Conservation (phyloP, 768 basidiomycete species). For the Tulasnella sp. region DNA sequence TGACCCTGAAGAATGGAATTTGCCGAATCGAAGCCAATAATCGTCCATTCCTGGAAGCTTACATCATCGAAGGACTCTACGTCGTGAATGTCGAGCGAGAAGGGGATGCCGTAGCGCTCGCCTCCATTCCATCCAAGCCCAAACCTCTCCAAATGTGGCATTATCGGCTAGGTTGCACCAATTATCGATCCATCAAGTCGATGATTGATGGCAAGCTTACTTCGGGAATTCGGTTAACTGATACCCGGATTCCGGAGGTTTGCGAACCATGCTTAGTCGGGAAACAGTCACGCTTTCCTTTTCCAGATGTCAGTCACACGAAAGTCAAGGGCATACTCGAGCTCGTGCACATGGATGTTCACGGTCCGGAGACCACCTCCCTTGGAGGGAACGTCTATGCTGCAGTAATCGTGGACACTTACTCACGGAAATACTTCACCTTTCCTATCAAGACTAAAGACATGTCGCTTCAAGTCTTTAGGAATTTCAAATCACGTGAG, state of each 20-base stretch:
- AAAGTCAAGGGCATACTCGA: neutral
- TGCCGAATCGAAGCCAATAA: too few species aligned
- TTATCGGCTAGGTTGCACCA: too few species aligned
- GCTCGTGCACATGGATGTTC: slow-evolving; percentile 9
- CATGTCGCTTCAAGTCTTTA: slow-evolving; percentile 8
- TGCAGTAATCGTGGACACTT: slow-evolving; percentile 15
- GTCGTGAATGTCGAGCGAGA: too few species aligned
- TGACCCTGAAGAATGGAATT: too few species aligned
- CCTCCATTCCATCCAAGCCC: too few species aligned
- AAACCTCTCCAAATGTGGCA: too few species aligned
- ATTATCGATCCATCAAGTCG: too few species aligned
- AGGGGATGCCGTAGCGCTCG: too few species aligned
- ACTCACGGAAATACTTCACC: slow-evolving; percentile 4
- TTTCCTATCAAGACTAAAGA: slow-evolving; percentile 4
- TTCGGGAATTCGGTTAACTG: too few species aligned
- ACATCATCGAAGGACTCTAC: too few species aligned
- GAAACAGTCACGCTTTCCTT: slow-evolving; percentile 6
- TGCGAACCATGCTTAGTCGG: slow-evolving; percentile 14
- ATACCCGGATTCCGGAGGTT: neutral
- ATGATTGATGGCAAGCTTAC: too few species aligned
- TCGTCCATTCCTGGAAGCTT: too few species aligned
- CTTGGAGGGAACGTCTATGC: neutral
- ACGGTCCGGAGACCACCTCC: slow-evolving; percentile 9
- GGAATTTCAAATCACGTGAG: neutral
- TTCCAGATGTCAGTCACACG: neutral